A percentile compares a stretch with the other conserved stretches of the same genome.
Evolutionary conservation across 176 grass and related monocot genomes (phyloP).

Genomic region (Bolboschoenus planiculmis): DNA sequence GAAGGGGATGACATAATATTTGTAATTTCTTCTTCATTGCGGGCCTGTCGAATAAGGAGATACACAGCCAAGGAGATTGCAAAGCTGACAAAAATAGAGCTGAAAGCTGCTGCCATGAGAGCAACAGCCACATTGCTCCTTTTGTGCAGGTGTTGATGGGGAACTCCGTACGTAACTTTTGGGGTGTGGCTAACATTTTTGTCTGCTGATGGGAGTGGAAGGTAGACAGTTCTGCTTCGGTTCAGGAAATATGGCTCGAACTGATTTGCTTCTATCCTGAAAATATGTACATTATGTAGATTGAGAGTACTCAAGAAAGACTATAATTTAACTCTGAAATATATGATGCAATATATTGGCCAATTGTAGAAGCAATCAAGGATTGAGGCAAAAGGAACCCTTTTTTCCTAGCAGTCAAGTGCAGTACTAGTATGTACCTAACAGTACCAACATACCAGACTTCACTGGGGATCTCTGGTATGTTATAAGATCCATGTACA

Average conservation of each 20-base stretch:
- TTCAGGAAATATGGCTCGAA: constrained; percentile 40
- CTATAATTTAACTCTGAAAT: neutral
- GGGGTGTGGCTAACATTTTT: constrained; percentile 40
- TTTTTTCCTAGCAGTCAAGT: constrained; percentile 12
- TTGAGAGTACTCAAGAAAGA: constrained; percentile 13
- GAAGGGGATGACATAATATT: constrained; percentile 8
- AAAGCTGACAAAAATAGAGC: constrained; percentile 36
- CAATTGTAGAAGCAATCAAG: neutral
- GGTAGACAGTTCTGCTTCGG: neutral
- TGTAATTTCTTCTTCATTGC: constrained; percentile 22
- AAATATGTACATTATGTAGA: constrained; percentile 21
- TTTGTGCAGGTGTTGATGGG: constrained; percentile 29
- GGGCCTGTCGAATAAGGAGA: constrained; percentile 4
- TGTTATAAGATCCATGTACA: neutral
- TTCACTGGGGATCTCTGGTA: neutral
- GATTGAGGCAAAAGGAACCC: neutral
- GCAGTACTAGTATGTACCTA: neutral
- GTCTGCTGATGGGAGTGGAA: constrained; percentile 33
- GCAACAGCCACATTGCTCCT: constrained; percentile 38
- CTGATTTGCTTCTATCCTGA: constrained; percentile 73
- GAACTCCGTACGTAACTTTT: constrained; percentile 39
- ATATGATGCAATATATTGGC: neutral
- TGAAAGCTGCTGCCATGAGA: constrained; percentile 39
- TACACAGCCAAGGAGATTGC: constrained; percentile 54
- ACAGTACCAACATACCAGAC: neutral